Evolutionary conservation across 2,329 filamentous ascomycete species (phyloP).

Genomic region (Colletotrichum chlorophyti): DNA sequence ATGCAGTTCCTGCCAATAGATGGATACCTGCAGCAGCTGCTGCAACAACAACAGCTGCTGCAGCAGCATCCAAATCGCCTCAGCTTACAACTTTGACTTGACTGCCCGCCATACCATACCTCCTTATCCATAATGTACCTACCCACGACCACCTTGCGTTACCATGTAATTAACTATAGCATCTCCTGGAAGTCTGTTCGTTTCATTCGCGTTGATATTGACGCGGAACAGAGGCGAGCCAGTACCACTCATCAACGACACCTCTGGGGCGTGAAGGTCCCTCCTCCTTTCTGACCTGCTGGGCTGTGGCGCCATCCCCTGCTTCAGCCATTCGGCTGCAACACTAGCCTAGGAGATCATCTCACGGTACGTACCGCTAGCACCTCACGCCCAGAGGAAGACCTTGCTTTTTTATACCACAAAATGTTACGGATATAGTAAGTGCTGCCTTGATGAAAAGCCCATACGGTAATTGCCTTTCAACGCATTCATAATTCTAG

Average conservation of each 20-base stretch:
- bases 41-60: background rate
- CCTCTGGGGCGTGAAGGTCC: background rate
- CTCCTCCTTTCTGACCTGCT: background rate
- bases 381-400: background rate
- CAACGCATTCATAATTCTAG: background rate
- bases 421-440: slow-evolving; percentile 22
- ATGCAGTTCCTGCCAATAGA: background rate
- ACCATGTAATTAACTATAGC: no score
- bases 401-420: slow-evolving; percentile 20
- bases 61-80: background rate
- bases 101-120: no score
- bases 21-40: background rate
- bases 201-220: no score
- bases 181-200: background rate
- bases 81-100: slow-evolving; percentile 5
- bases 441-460: background rate
- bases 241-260: no score
- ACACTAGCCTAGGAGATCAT: slow-evolving; percentile 16
- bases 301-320: slow-evolving; percentile 16
- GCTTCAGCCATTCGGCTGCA: slow-evolving; percentile 22
- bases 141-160: no score
- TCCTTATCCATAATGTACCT: no score
- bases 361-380: slow-evolving; percentile 22
- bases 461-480: no score
- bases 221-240: no score